phyloP scores from a whole-genome alignment of 2,329 filamentous ascomycete genomes.

The Parafenestella ontariensis region DNA sequence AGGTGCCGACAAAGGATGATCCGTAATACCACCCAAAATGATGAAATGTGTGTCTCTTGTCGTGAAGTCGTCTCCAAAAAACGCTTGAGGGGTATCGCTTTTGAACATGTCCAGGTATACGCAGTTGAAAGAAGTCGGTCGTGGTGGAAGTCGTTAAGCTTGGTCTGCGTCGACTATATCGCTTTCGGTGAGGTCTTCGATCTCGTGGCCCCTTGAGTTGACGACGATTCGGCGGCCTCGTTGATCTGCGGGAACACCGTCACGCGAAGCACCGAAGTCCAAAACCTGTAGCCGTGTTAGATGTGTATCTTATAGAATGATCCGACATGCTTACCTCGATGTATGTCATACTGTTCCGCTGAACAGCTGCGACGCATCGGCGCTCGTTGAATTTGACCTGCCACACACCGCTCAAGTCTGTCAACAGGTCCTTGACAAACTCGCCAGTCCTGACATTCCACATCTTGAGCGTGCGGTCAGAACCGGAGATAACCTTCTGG shows the following conservation, averaged over 20 bases:
- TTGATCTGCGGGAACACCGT: constrained; percentile 79
- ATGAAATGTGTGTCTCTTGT: constrained; percentile 10
- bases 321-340: constrained; percentile 71
- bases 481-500: constrained; percentile 95
- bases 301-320: background rate
- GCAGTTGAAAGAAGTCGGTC: constrained; percentile 16
- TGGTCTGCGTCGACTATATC: constrained; percentile 41
- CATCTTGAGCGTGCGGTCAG: constrained; percentile 96
- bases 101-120: constrained; percentile 34
- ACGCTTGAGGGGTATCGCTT: constrained; percentile 41
- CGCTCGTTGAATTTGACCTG: constrained; percentile 98
- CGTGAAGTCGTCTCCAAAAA: constrained; percentile 21
- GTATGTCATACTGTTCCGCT: constrained; percentile 90
- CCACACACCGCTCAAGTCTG: constrained; percentile 96
- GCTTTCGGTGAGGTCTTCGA: constrained; percentile 43
- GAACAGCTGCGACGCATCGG: constrained; percentile 93
- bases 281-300: constrained; percentile 73
- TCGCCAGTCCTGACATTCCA: constrained; percentile 95
- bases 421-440: constrained; percentile 90
- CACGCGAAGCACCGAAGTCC: constrained; percentile 92
- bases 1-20: constrained; percentile 1
- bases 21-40: constrained; percentile 8
- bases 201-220: constrained; percentile 49
- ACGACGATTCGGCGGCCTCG: constrained; percentile 77
- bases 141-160: constrained; percentile 17